Conservation (phyloP, 176 grass and related monocot species). For the Raddia guianensis region DNA sequence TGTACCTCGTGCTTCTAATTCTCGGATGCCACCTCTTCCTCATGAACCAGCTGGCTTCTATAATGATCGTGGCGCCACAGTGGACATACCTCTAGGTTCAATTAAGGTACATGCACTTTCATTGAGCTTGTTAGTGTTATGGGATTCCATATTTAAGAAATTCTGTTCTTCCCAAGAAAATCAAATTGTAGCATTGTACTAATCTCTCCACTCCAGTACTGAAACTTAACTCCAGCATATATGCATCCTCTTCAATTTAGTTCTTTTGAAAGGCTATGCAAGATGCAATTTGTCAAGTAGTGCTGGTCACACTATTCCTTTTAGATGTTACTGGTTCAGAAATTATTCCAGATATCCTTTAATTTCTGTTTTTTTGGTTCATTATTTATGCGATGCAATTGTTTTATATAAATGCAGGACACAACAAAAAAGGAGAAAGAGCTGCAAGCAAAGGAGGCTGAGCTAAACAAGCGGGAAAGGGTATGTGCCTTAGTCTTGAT, state of each 20-base stretch:
- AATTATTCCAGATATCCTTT: slow-evolving; percentile 35
- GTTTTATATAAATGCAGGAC: slow-evolving; percentile 50
- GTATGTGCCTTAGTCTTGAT: slow-evolving; percentile 45
- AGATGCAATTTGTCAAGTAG: not conserved
- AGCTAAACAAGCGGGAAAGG: slow-evolving; percentile 90
- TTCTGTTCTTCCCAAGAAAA: slow-evolving; percentile 29
- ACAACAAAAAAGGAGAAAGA: slow-evolving; percentile 80
- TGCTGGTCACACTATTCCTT: slow-evolving; percentile 14
- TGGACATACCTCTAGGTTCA: slow-evolving; percentile 88
- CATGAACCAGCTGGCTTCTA: slow-evolving; percentile 96
- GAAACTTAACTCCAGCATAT: not conserved
- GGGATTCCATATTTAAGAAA: not conserved
- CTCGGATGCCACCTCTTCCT: slow-evolving; percentile 81
- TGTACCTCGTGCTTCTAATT: slow-evolving; percentile 82
- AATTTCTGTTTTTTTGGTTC: not conserved
- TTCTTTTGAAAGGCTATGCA: not conserved
- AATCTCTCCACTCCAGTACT: not conserved
- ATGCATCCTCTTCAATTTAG: not conserved
- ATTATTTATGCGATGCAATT: slow-evolving; percentile 24
- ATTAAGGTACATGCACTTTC: slow-evolving; percentile 48
- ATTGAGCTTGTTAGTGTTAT: slow-evolving; percentile 9
- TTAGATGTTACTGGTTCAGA: not conserved
- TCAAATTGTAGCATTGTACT: not conserved
- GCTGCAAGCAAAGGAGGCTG: slow-evolving; percentile 81
- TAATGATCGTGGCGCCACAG: slow-evolving; percentile 61